Percentiles rank a stretch among this genome's conserved stretches.
Conservation (phyloP, 768 basidiomycete species). For the Daedaleopsis nitida region DNA sequence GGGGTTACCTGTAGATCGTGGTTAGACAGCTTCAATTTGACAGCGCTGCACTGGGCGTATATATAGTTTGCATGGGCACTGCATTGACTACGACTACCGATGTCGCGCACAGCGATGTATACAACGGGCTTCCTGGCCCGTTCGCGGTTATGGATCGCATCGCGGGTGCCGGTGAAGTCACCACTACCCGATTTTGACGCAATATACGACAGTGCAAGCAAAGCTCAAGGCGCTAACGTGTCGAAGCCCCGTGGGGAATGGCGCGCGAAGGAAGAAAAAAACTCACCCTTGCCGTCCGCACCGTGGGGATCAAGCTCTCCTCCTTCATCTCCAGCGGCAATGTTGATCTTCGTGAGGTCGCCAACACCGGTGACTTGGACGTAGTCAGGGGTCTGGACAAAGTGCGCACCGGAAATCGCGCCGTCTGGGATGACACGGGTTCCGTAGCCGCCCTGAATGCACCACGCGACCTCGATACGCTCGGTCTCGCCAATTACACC, state of each 20-base stretch:
- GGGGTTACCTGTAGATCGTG: slow-evolving; percentile 46
- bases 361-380: slow-evolving; percentile 72
- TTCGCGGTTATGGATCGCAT: no score
- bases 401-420: slow-evolving; percentile 65
- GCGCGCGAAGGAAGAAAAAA: no score
- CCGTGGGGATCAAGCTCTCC: slow-evolving; percentile 77
- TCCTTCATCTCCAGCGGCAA: slow-evolving; percentile 58
- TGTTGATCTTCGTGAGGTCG: slow-evolving; percentile 65
- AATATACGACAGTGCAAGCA: no score
- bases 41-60: not conserved
- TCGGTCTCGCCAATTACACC: slow-evolving; percentile 64
- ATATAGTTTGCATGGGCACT: no score
- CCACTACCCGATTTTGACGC: no score
- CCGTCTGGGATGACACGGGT: slow-evolving; percentile 73
- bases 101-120: no score
- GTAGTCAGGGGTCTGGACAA: slow-evolving; percentile 75
- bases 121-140: no score
- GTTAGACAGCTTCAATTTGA: not conserved
- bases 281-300: slow-evolving; percentile 52
- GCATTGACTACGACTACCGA: no score
- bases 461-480: slow-evolving; percentile 58
- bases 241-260: no score
- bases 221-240: no score
- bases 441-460: slow-evolving; percentile 56
- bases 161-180: no score